Conservation (phyloP, 495 filamentous ascomycete species). For the Lophiotrema nucula region DNA sequence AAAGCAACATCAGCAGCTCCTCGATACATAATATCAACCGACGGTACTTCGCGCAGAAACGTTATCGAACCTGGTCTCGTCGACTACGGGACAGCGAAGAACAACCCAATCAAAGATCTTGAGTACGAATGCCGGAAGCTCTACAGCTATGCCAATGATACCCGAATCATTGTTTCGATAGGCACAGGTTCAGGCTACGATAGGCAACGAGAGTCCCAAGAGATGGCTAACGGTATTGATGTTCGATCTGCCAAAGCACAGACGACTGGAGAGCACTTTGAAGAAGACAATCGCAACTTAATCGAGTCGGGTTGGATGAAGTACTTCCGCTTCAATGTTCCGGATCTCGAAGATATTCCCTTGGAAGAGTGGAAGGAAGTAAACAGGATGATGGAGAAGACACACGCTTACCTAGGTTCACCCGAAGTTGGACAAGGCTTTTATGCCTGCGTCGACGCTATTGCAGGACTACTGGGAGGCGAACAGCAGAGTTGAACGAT, state of each 20-base stretch:
- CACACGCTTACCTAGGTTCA: slow-evolving; percentile 10
- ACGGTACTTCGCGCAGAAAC: slow-evolving; percentile 33
- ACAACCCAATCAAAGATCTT: slow-evolving; percentile 80
- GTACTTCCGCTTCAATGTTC: slow-evolving; percentile 29
- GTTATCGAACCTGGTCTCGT: slow-evolving; percentile 66
- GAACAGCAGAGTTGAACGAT: no score
- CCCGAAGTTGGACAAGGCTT: slow-evolving; percentile 15
- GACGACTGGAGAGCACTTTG: slow-evolving; percentile 11
- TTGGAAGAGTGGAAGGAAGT: slow-evolving; percentile 20
- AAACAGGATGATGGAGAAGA: slow-evolving; percentile 14
- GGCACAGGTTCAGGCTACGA: slow-evolving; percentile 68
- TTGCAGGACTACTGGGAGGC: slow-evolving; percentile 5
- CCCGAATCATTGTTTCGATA: slow-evolving; percentile 77
- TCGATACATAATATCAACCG: slow-evolving; percentile 70
- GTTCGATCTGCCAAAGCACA: slow-evolving; percentile 3
- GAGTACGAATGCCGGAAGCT: slow-evolving; percentile 75
- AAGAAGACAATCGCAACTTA: slow-evolving; percentile 7
- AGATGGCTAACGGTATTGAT: slow-evolving; percentile 17
- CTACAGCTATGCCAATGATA: slow-evolving; percentile 85
- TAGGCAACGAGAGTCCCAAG: slow-evolving; percentile 4
- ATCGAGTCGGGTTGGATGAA: slow-evolving; percentile 24
- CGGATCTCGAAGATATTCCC: slow-evolving; percentile 12
- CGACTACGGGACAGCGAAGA: slow-evolving; percentile 85
- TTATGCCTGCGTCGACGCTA: slow-evolving; percentile 23
- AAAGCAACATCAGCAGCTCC: slow-evolving; percentile 85